Conservation (phyloP, 371 early-diverging fungal species). For the Dichotomocladium elegans region DNA sequence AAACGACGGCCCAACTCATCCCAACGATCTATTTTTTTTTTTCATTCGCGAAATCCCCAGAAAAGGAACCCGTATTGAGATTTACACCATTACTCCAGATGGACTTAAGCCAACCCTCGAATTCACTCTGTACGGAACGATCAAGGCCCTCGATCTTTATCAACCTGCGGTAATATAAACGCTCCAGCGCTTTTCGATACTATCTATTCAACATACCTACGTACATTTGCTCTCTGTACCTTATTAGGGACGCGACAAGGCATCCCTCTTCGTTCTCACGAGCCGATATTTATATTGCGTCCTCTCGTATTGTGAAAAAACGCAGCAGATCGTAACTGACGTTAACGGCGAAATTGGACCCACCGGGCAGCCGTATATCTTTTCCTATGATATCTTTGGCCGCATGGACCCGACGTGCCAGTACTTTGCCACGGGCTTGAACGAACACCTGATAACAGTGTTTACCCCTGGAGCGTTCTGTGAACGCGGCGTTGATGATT, state of each 20-base stretch:
- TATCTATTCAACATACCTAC: too few species aligned
- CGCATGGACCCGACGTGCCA: slow-evolving; percentile 52
- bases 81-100: slow-evolving; percentile 57
- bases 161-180: slow-evolving; percentile 44
- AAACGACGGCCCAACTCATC: neutral
- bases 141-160: slow-evolving; percentile 57
- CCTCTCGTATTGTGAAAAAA: slow-evolving; percentile 50
- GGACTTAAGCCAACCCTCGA: slow-evolving; percentile 64
- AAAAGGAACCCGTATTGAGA: slow-evolving; percentile 72
- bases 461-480: slow-evolving; percentile 12
- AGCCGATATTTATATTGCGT: slow-evolving; percentile 56
- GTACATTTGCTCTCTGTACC: too few species aligned
- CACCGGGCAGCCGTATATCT: slow-evolving; percentile 46
- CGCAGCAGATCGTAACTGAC: slow-evolving; percentile 55
- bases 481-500: slow-evolving; percentile 3
- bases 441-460: slow-evolving; percentile 29
- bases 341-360: slow-evolving; percentile 59
- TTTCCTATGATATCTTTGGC: slow-evolving; percentile 28
- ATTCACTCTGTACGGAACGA: slow-evolving; percentile 69
- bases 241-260: slow-evolving; percentile 41
- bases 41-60: slow-evolving; percentile 23
- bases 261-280: slow-evolving; percentile 58
- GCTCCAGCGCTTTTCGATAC: too few species aligned
- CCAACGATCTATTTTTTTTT: neutral
- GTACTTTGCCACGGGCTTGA: slow-evolving; percentile 36